phyloP scores from a whole-genome alignment of 2,329 filamentous ascomycete species.

The Xylaria hypoxylon region DNA sequence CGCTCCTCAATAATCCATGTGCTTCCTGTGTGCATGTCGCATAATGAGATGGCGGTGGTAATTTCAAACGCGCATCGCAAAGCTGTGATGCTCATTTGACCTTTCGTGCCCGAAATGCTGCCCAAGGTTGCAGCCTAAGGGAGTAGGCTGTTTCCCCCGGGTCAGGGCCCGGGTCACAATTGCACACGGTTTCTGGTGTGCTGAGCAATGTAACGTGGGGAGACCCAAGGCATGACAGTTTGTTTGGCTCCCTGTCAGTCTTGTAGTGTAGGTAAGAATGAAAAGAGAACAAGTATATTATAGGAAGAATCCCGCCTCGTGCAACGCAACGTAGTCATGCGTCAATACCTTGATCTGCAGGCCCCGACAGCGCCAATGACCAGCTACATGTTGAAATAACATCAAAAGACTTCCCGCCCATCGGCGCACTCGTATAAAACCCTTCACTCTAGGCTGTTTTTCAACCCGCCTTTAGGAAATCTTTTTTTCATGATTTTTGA shows the following conservation, averaged over 20 bases:
- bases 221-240: conserved; percentile 15
- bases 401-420: conserved; percentile 29
- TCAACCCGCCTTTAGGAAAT: conserved; percentile 31
- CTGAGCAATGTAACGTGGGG: conserved; percentile 34
- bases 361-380: conserved; percentile 20
- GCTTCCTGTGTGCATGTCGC: conserved; percentile 2
- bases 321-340: conserved; percentile 26
- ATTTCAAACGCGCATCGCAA: conserved; percentile 12
- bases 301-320: conserved; percentile 27
- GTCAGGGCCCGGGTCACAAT: not conserved
- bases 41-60: conserved; percentile 6
- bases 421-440: conserved; percentile 17
- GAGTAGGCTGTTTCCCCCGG: conserved; percentile 10
- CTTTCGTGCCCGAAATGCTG: conserved; percentile 33
- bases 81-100: conserved; percentile 24
- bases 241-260: conserved; percentile 19
- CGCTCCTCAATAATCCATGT: conserved; percentile 5
- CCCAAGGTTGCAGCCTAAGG: conserved; percentile 37
- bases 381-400: conserved; percentile 19
- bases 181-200: conserved; percentile 18
- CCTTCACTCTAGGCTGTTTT: conserved; percentile 27
- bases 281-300: conserved; percentile 8
- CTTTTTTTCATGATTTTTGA: not conserved
- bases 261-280: conserved; percentile 20
- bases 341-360: conserved; percentile 32